These are phyloP conservation scores for Heterobasidion annosum DNA, from an alignment of 1,284 basidiomycete species.

Conservation along the genomic window DNA sequence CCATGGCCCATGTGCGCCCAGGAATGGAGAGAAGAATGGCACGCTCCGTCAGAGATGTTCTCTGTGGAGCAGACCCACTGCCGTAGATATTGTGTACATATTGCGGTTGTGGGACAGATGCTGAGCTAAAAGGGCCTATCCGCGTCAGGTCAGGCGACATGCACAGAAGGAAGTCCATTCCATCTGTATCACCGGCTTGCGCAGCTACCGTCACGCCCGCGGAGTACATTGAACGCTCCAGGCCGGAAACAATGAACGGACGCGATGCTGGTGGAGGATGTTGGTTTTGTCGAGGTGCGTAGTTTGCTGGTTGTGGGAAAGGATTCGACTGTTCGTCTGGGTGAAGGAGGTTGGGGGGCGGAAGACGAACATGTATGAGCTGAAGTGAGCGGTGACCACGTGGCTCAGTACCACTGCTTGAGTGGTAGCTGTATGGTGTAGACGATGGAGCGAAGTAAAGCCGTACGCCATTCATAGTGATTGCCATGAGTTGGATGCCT, in stretches of 20 bases:
- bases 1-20: constrained; percentile 80
- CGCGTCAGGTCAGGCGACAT: constrained; percentile 70
- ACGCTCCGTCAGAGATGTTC: constrained; percentile 65
- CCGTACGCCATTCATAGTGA: constrained; percentile 73
- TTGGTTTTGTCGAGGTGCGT: constrained; percentile 16
- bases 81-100: constrained; percentile 28
- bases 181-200: constrained; percentile 65
- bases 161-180: constrained; percentile 69
- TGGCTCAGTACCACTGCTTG: constrained; percentile 20
- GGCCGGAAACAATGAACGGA: constrained; percentile 44
- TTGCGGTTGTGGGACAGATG: constrained; percentile 30
- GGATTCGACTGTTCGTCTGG: constrained; percentile 58
- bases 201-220: constrained; percentile 59
- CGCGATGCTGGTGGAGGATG: constrained; percentile 30
- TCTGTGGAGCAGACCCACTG: constrained; percentile 30
- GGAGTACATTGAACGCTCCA: constrained; percentile 53
- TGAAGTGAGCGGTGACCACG: constrained; percentile 43
- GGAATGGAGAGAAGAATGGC: constrained; percentile 70
- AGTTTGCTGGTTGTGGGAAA: constrained; percentile 33
- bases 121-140: constrained; percentile 54
- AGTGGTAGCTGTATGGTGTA: constrained; percentile 34
- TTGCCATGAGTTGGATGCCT: constrained; percentile 68
- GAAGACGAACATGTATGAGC: constrained; percentile 71
- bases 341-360: constrained; percentile 67
- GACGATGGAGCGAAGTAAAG: constrained; percentile 67